Conservation (phyloP, 352 stramenopile genomes). For the Phytopythium aichiense region DNA sequence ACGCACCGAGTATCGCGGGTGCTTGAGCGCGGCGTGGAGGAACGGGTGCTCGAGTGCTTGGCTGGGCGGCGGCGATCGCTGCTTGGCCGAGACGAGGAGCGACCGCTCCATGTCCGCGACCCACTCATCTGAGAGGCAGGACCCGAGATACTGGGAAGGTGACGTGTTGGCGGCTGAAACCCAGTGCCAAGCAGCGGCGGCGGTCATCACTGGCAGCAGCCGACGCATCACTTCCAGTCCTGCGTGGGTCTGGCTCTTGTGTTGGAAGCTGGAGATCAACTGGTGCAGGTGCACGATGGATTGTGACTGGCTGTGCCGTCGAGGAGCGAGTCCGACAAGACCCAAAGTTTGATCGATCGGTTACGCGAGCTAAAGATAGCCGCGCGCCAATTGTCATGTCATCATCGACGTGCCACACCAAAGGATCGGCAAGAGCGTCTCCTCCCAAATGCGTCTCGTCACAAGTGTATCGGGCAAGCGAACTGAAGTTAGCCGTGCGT, state of each 20-base stretch:
- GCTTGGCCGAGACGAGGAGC: conserved; percentile 2
- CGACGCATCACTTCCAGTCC: not conserved
- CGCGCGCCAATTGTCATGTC: too few relatives aligned
- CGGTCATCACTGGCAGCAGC: not conserved
- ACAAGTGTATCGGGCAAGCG: too few relatives aligned
- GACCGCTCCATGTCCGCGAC: conserved; percentile 11
- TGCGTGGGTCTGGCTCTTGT: not conserved
- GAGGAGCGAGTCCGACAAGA: too few relatives aligned
- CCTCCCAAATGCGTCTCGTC: too few relatives aligned
- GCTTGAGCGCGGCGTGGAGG: conserved; percentile 20
- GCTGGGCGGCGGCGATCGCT: conserved; percentile 5
- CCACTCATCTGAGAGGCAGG: conserved; percentile 28
- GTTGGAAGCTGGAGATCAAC: not conserved
- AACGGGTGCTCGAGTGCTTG: conserved; percentile 17
- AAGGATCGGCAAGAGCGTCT: too few relatives aligned
- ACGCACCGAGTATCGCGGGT: conserved; percentile 11
- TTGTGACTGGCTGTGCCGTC: not conserved
- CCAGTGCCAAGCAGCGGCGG: not conserved
- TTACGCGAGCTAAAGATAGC: too few relatives aligned
- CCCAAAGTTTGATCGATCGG: too few relatives aligned
- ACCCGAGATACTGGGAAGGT: conserved; percentile 30
- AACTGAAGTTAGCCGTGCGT: too few relatives aligned
- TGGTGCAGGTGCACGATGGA: not conserved
- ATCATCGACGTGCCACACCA: too few relatives aligned
- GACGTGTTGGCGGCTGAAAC: not conserved